A percentile compares a stretch with the other conserved stretches of the same genome.
phyloP scores from a whole-genome alignment of 805 yeast species.

The Kuraishia cidri region DNA sequence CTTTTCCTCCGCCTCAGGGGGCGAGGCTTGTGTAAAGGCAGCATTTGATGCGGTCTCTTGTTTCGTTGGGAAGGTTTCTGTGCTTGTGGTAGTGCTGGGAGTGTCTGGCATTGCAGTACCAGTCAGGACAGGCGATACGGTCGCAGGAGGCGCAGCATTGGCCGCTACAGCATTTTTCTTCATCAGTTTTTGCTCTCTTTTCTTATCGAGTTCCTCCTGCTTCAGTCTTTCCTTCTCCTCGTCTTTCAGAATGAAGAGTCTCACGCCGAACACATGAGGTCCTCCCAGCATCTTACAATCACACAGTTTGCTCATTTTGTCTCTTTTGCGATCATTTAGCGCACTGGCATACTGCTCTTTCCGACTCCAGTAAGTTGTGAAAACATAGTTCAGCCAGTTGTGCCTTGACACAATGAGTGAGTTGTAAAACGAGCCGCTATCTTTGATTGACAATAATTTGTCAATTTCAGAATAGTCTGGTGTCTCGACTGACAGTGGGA shows the following conservation, averaged over 20 bases:
- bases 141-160: too few species aligned
- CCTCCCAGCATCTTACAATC: constrained; percentile 70
- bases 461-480: constrained; percentile 61
- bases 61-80: too few species aligned
- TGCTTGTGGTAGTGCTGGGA: too few species aligned
- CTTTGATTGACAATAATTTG: constrained; percentile 61
- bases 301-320: constrained; percentile 81
- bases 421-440: constrained; percentile 62
- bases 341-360: constrained; percentile 39
- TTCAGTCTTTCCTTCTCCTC: constrained; percentile 49
- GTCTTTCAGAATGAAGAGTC: constrained; percentile 80
- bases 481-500: constrained; percentile 56
- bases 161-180: too few species aligned
- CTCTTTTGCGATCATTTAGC: constrained; percentile 40
- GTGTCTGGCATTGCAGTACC: too few species aligned
- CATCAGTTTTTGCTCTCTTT: constrained; percentile 11
- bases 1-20: too few species aligned
- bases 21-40: too few species aligned
- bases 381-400: constrained; percentile 59
- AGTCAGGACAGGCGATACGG: too few species aligned
- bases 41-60: too few species aligned
- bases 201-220: constrained; percentile 17
- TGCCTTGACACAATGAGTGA: constrained; percentile 69
- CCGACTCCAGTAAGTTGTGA: constrained; percentile 65
- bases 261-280: constrained; percentile 72